phyloP scores from a whole-genome alignment of 2,329 filamentous ascomycete species.

The Cryoendolithus antarcticus region DNA sequence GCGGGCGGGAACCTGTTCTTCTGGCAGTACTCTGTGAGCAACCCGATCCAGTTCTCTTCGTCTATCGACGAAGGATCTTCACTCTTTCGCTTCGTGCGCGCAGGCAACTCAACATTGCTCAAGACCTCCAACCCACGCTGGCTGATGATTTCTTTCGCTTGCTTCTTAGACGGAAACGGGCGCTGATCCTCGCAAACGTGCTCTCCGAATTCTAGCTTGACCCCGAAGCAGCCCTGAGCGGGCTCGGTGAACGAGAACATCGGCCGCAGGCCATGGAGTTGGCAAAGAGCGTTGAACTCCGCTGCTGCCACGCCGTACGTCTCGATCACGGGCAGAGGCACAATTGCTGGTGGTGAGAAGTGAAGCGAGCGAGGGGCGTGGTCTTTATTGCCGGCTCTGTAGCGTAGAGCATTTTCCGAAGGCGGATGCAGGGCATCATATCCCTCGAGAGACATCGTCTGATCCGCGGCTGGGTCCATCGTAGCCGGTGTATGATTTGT shows the following conservation, averaged over 20 bases:
- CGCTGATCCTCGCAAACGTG: constrained; percentile 14
- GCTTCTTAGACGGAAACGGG: constrained; percentile 28
- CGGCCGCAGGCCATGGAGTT: constrained; percentile 14
- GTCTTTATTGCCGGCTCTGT: too few relatives aligned
- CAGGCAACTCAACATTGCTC: constrained; percentile 17
- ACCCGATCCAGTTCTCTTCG: constrained; percentile 26
- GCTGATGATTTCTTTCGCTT: constrained; percentile 30
- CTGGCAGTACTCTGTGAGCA: constrained; percentile 24
- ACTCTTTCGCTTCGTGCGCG: constrained; percentile 14
- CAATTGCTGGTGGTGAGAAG: too few relatives aligned
- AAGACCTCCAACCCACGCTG: constrained; percentile 20
- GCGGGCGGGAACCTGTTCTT: constrained; percentile 15
- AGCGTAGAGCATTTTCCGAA: too few relatives aligned
- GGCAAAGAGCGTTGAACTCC: constrained; percentile 9
- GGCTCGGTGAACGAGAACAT: constrained; percentile 4
- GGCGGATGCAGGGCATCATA: too few relatives aligned
- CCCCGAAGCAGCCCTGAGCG: constrained; percentile 1
- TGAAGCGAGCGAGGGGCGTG: too few relatives aligned
- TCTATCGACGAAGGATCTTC: constrained; percentile 5
- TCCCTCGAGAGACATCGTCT: too few relatives aligned
- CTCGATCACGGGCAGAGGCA: background rate
- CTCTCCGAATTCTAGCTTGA: constrained; percentile 14
- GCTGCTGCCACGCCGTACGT: constrained; percentile 4
- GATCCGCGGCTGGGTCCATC: too few relatives aligned
- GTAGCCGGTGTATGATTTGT: too few relatives aligned